Base-by-base conservation (phyloP, 805 yeast genomes). In the Candida anglica region DNA sequence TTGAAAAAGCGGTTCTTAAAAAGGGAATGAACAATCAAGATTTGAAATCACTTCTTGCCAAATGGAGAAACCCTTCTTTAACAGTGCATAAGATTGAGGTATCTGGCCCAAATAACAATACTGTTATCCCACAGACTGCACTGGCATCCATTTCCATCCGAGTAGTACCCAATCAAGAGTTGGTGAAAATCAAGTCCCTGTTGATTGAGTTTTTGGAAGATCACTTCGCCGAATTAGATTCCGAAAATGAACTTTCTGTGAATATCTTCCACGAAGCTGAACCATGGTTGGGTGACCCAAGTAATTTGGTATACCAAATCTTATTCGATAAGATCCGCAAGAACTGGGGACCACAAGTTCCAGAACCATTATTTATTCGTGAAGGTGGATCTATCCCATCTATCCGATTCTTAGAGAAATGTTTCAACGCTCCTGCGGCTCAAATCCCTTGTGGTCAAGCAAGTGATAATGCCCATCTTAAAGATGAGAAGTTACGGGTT, bases 331-430 rank as follows among this genome's bases (percentile, higher is more conserved):
- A 84, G 32, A 66, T 91, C 20, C 60, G 65, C 27, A 56, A 64
- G 3, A 85, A 79, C 36, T 91, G 98, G 98, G 77, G 75, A 0
- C 61, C 68, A 9, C 81, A 80, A 32, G 47, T 49, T 7, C 52
- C 55, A 1, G 86, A 84, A 35, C 97, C 98, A 2, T 62, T 91
- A 27, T 81, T 79, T 40, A 86, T 93, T 20, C 75, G 98, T 44
- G 98, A 93, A 63, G 98, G 98, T 40, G 98, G 98, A 0, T 86
- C 97, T 0, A 88, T 91, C 54, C 97, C 98, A 2, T 81, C 91
- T 8, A 79, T 93, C 6, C 63, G 96, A 42, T 83, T 82, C 40
- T 61, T 91, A 43, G 98, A 91, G 48, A 85, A 85, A 55, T 66
- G 73, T 9, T 85, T 91, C 44, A 58, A 71, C 33, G 96, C 98